Conservation (phyloP, 768 basidiomycete genomes). For the Coprinopsis sp. region DNA sequence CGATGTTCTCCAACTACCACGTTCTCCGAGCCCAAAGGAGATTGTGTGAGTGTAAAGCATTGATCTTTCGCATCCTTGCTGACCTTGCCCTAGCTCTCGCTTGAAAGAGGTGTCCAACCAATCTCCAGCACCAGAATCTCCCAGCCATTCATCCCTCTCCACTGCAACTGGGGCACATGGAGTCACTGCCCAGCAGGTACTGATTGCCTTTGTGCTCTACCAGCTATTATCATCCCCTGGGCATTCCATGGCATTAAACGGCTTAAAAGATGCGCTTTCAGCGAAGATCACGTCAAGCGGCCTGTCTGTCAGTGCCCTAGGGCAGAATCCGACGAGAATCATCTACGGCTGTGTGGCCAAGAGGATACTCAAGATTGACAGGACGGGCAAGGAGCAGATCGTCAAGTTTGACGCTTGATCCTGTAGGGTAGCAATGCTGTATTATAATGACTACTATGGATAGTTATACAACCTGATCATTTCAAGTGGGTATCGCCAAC, state of each 20-base stretch:
- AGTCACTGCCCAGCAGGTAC: slow-evolving; percentile 63
- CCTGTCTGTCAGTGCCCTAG: slow-evolving; percentile 25
- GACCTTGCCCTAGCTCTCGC: slow-evolving; percentile 2
- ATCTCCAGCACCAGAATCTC: slow-evolving; percentile 50
- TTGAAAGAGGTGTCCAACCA: slow-evolving; percentile 21
- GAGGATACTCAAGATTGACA: slow-evolving; percentile 69
- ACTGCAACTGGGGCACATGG: slow-evolving; percentile 24
- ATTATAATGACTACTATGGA: slow-evolving; percentile 1
- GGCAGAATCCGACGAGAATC: slow-evolving; percentile 52
- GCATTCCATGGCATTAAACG: slow-evolving; percentile 55
- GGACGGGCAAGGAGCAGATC: slow-evolving; percentile 68
- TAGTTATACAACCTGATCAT: slow-evolving; percentile 2
- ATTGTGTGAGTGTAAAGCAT: slow-evolving; percentile 45
- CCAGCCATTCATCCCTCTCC: slow-evolving; percentile 51
- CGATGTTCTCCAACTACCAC: not conserved
- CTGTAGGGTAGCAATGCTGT: not conserved
- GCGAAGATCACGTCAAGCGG: slow-evolving; percentile 36
- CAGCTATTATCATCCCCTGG: slow-evolving; percentile 51
- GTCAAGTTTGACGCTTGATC: slow-evolving; percentile 62
- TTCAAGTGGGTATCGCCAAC: not conserved
- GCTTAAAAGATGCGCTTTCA: slow-evolving; percentile 54
- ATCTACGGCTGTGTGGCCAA: slow-evolving; percentile 81
- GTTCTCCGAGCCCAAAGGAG: slow-evolving; percentile 39
- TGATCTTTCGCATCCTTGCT: not conserved
- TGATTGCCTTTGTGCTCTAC: slow-evolving; percentile 64